Percentiles rank a stretch among this genome's conserved stretches.
phyloP scores from a whole-genome alignment of 805 yeast species.

The Suhomyces kilbournensis region DNA sequence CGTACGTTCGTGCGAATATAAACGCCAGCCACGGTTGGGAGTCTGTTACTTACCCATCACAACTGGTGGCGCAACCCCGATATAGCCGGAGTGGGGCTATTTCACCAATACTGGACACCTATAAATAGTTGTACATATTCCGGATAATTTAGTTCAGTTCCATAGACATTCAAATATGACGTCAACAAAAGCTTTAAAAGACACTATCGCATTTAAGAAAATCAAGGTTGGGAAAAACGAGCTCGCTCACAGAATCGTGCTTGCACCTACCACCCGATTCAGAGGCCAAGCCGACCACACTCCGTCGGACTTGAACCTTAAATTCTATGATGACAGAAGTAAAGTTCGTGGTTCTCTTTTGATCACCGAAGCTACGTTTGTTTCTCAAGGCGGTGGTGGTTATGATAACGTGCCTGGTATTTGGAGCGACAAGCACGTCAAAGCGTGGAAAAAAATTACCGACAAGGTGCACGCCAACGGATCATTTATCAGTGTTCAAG shows the following conservation, averaged over 20 bases:
- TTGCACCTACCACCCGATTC: slow-evolving; percentile 53
- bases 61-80: no score
- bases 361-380: slow-evolving; percentile 58
- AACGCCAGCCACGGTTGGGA: background rate
- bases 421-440: slow-evolving; percentile 22
- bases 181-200: slow-evolving; percentile 10
- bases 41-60: background rate
- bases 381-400: slow-evolving; percentile 33
- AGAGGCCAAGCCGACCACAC: slow-evolving; percentile 37
- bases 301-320: slow-evolving; percentile 45
- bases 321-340: slow-evolving; percentile 58
- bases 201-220: slow-evolving; percentile 43
- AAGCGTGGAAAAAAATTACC: slow-evolving; percentile 21
- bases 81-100: no score
- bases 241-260: slow-evolving; percentile 41
- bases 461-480: slow-evolving; percentile 15
- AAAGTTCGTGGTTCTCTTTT: slow-evolving; percentile 54
- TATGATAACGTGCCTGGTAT: slow-evolving; percentile 11
- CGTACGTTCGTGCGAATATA: no score
- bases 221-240: slow-evolving; percentile 39
- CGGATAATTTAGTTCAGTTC: background rate
- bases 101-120: no score
- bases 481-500: slow-evolving; percentile 10
- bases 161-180: background rate
- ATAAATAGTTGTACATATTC: background rate